Conservation (phyloP, 305 asterid species). For the Fraxinus nigra region DNA sequence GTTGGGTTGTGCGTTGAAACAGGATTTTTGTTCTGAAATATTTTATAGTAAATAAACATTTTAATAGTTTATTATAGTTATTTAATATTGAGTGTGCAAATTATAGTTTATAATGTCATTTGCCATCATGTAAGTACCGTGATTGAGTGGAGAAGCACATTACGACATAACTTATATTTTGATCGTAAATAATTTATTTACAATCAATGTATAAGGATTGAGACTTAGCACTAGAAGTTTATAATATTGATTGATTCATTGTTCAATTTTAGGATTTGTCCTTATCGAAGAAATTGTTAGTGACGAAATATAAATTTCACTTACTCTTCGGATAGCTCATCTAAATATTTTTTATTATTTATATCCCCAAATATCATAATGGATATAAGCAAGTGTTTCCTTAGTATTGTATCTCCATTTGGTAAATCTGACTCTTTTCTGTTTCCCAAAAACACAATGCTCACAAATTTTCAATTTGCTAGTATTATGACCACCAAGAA, state of each 20-base stretch:
- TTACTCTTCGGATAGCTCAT: not conserved
- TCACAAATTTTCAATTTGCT: no score
- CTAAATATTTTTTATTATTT: not conserved
- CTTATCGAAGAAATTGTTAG: not conserved
- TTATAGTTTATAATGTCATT: not conserved
- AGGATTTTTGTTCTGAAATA: not conserved
- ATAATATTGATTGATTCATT: not conserved
- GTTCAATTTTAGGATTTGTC: not conserved
- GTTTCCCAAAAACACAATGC: no score
- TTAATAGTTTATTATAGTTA: no score
- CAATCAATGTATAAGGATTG: not conserved
- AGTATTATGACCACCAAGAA: no score
- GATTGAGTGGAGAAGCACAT: not conserved
- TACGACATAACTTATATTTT: not conserved
- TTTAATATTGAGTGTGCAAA: not conserved
- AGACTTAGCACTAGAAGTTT: not conserved
- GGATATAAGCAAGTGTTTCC: no score
- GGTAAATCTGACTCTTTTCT: no score
- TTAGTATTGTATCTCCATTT: no score
- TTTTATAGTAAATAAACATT: not conserved
- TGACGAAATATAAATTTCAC: not conserved
- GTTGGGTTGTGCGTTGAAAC: not conserved
- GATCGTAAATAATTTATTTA: not conserved
- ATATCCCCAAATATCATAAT: no score
- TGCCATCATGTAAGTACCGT: not conserved